A percentile compares a stretch with the other conserved stretches of the same genome.
These are phyloP conservation scores for Gonium pectorale DNA, from an alignment of 139 green algal species.

Conservation along the genomic window DNA sequence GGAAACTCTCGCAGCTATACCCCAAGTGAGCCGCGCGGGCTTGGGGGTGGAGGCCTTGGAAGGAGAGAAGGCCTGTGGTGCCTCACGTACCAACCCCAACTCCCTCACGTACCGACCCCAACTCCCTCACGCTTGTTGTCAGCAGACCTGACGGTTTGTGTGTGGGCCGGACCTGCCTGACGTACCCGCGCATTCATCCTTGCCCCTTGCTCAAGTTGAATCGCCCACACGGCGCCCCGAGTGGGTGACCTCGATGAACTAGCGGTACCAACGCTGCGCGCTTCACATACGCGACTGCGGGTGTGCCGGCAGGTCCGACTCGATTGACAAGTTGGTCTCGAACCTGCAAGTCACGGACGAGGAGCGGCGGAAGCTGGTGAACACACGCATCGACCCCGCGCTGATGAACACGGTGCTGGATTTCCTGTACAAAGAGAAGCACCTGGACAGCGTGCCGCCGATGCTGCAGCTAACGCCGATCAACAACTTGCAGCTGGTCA, in stretches of 20 bases:
- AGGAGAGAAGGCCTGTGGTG: too few species aligned
- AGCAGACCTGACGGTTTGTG: not conserved
- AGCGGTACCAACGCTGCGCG: too few species aligned
- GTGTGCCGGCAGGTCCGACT: conserved; percentile 42
- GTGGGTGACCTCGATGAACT: too few species aligned
- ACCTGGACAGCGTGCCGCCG: conserved; percentile 67
- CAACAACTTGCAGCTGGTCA: conserved; percentile 35
- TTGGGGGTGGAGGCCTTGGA: too few species aligned
- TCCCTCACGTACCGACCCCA: too few species aligned
- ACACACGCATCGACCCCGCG: conserved; percentile 61
- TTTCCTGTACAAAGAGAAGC: conserved; percentile 72
- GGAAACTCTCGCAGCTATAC: conserved; percentile 65
- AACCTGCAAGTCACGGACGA: conserved; percentile 62
- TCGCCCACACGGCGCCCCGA: too few species aligned
- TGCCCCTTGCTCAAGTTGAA: too few species aligned
- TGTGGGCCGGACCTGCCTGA: too few species aligned
- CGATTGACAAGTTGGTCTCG: conserved; percentile 58
- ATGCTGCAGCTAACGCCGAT: conserved; percentile 56
- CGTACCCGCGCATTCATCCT: too few species aligned
- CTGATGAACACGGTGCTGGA: conserved; percentile 70
- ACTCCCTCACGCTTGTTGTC: too few species aligned
- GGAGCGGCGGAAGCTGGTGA: conserved; percentile 69
- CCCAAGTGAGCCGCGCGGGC: conserved; percentile 55
- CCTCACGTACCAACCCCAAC: too few species aligned
- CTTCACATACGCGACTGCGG: too few species aligned